A percentile compares a stretch with the other conserved stretches of the same genome.
Conservation (phyloP, 2,329 filamentous ascomycete species). For the Colletotrichum musicola region DNA sequence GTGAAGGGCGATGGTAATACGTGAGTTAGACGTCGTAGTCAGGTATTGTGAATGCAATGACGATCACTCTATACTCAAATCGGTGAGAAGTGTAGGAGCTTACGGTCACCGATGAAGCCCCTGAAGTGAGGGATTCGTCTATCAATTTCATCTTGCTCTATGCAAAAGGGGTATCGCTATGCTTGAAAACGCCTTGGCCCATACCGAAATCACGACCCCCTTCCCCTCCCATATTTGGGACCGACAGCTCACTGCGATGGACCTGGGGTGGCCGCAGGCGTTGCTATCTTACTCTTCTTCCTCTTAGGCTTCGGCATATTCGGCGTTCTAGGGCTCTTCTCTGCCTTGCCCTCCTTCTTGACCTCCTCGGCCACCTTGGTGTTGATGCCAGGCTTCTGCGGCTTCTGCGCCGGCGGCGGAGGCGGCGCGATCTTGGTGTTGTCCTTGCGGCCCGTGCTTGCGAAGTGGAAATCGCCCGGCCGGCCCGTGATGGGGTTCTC, state of each 20-base stretch:
- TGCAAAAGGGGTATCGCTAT: conserved; percentile 34
- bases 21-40: not conserved
- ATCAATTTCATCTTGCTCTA: not conserved
- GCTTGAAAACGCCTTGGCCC: conserved; percentile 19
- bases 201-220: not conserved
- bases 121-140: too few relatives aligned
- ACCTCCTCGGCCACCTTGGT: conserved; percentile 55
- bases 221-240: not conserved
- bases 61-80: too few relatives aligned
- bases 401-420: conserved; percentile 27
- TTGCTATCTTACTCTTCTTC: conserved; percentile 60
- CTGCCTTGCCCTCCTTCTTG: conserved; percentile 61
- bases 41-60: too few relatives aligned
- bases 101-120: too few relatives aligned
- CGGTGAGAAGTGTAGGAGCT: too few relatives aligned
- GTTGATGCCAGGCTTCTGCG: conserved; percentile 48
- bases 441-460: conserved; percentile 69
- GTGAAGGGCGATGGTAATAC: not conserved
- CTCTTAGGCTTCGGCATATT: conserved; percentile 59
- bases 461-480: conserved; percentile 74
- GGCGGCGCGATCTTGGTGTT: conserved; percentile 44
- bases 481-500: conserved; percentile 76
- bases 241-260: conserved; percentile 12
- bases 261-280: conserved; percentile 28
- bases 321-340: conserved; percentile 58